Evolutionary conservation across 768 basidiomycete species (phyloP).

Genomic region (Polyporus arcularius): DNA sequence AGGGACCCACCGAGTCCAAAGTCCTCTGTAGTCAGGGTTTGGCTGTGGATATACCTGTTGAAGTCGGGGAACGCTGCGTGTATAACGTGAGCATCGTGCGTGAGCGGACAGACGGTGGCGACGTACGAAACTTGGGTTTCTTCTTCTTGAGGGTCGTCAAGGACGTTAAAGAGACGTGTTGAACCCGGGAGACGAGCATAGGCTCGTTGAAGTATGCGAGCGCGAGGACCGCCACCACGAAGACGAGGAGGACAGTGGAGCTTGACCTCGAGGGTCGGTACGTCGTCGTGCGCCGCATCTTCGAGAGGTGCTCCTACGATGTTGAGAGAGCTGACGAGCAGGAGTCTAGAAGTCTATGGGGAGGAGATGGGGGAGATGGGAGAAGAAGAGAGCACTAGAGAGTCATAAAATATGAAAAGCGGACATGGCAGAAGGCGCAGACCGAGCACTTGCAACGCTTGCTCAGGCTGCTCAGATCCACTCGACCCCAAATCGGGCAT

Average conservation of each 20-base stretch:
- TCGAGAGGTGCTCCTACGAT: neutral
- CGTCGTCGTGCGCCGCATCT: slow-evolving; percentile 13
- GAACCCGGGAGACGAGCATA: slow-evolving; percentile 17
- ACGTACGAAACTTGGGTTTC: slow-evolving; percentile 16
- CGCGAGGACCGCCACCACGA: slow-evolving; percentile 47
- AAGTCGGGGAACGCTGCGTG: slow-evolving; percentile 56
- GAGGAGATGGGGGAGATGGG: neutral
- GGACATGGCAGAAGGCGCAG: neutral
- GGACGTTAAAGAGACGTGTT: slow-evolving; percentile 12
- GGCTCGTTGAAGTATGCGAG: slow-evolving; percentile 31
- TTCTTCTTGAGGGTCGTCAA: slow-evolving; percentile 13
- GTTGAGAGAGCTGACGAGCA: neutral
- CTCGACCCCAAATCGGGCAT: neutral
- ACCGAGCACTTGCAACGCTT: too few relatives aligned
- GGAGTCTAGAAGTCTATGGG: neutral
- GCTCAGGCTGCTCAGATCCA: neutral
- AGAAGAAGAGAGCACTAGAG: neutral
- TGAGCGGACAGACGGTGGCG: neutral
- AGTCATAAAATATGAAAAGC: neutral
- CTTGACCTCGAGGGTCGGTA: slow-evolving; percentile 15
- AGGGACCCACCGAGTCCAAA: slow-evolving; percentile 54
- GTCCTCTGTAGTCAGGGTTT: slow-evolving; percentile 45
- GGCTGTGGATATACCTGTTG: slow-evolving; percentile 44
- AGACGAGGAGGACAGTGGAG: slow-evolving; percentile 39
- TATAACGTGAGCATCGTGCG: neutral